These are phyloP conservation scores for Wickerhamomyces hampshirensis DNA, from an alignment of 805 yeast genomes.

Conservation along the genomic window DNA sequence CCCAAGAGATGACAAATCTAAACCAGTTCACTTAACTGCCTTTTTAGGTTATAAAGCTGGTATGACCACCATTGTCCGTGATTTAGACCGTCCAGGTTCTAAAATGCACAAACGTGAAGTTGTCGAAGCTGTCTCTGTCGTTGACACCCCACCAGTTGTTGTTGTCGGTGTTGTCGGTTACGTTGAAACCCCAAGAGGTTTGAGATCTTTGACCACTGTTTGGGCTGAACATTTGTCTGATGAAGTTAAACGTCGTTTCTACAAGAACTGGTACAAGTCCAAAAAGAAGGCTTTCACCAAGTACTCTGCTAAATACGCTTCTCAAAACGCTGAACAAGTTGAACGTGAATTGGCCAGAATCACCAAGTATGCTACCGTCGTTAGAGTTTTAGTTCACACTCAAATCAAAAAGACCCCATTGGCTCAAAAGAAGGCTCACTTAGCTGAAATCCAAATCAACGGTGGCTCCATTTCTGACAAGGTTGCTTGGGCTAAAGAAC, in stretches of 20 bases:
- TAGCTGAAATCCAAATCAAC: constrained; percentile 99
- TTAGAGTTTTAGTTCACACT: constrained; percentile 99
- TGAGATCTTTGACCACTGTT: constrained; percentile 98
- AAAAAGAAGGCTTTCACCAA: constrained; percentile 99
- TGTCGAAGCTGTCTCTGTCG: constrained; percentile 98
- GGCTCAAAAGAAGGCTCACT: constrained; percentile 98
- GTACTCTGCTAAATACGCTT: constrained; percentile 97
- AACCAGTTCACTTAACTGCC: constrained; percentile 98
- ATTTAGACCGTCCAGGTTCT: constrained; percentile 99
- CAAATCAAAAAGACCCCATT: constrained; percentile 99
- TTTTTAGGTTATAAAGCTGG: constrained; percentile 99
- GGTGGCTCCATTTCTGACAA: constrained; percentile 98
- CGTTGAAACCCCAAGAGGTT: constrained; percentile 99
- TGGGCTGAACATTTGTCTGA: constrained; percentile 99
- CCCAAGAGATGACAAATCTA: constrained; percentile 97
- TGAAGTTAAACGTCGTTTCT: constrained; percentile 99
- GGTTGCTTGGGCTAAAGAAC: constrained; percentile 98
- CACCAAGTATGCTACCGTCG: constrained; percentile 96
- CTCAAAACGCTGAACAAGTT: constrained; percentile 78
- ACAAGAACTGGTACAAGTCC: constrained; percentile 99
- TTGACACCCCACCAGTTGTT: constrained; percentile 98
- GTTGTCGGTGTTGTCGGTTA: constrained; percentile 99
- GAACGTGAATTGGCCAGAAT: constrained; percentile 98
- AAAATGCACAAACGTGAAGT: constrained; percentile 99
- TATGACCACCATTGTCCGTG: constrained; percentile 99